These are phyloP conservation scores for Limnomonas spitsbergensis DNA, from an alignment of 139 green algal species.

Conservation along the genomic window DNA sequence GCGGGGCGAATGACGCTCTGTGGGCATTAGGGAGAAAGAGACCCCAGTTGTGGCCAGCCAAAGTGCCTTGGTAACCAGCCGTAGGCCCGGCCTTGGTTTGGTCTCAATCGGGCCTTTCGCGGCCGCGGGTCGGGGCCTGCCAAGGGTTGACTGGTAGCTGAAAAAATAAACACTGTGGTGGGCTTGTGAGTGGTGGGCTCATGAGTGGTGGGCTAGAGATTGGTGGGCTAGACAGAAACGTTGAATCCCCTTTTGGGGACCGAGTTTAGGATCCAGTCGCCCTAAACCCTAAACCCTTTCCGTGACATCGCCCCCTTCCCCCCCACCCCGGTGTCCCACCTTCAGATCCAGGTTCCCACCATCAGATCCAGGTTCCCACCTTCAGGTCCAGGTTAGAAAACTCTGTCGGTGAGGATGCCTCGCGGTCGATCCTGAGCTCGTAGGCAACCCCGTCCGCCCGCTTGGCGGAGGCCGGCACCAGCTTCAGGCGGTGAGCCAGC, in stretches of 20 bases:
- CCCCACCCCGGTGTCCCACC: too few species aligned
- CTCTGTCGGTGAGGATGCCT: constrained; percentile 37
- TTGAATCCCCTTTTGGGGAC: too few species aligned
- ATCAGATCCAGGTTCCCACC: constrained; percentile 51
- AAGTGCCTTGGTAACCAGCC: not conserved
- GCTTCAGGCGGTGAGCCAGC: constrained; percentile 65
- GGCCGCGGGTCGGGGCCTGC: too few species aligned
- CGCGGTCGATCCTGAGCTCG: constrained; percentile 64
- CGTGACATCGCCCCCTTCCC: too few species aligned
- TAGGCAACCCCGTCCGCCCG: constrained; percentile 74
- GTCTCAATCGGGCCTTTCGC: too few species aligned
- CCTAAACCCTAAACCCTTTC: too few species aligned
- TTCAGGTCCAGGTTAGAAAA: constrained; percentile 81
- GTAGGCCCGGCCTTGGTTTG: not conserved
- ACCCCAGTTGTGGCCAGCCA: not conserved
- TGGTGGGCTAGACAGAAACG: too few species aligned
- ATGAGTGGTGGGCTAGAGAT: too few species aligned
- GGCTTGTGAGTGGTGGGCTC: too few species aligned
- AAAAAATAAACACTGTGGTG: too few species aligned
- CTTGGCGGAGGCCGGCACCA: constrained; percentile 81
- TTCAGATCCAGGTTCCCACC: constrained; percentile 61
- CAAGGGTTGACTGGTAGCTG: too few species aligned
- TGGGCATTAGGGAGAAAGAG: not conserved
- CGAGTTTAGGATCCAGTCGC: too few species aligned
- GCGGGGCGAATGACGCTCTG: constrained; percentile 64